Conservation (phyloP, 2,329 filamentous ascomycete species). For the Fusarium domesticum region DNA sequence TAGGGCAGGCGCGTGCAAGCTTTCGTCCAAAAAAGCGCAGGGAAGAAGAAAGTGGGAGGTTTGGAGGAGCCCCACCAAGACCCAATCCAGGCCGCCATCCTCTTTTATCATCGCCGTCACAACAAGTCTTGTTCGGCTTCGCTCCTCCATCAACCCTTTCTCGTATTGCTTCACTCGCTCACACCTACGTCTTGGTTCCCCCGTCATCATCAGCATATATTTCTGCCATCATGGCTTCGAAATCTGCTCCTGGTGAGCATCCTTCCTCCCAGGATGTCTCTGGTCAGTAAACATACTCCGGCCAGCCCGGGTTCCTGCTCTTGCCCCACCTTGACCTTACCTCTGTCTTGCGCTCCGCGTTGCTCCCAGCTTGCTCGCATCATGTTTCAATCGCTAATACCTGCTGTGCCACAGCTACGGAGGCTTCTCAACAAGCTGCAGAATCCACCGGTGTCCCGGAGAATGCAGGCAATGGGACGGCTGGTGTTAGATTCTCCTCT, state of each 20-base stretch:
- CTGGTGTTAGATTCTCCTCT: slow-evolving; percentile 69
- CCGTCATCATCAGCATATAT: slow-evolving; percentile 13
- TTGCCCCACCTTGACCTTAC: slow-evolving; percentile 28
- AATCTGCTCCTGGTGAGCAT: slow-evolving; percentile 19
- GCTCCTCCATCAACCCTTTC: slow-evolving; percentile 22
- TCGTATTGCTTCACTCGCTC: slow-evolving; percentile 11
- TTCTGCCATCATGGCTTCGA: slow-evolving; percentile 19
- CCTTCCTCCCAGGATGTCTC: slow-evolving; percentile 19
- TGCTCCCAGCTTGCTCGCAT: slow-evolving; percentile 7
- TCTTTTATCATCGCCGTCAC: slow-evolving; percentile 29
- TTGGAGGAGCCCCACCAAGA: slow-evolving; percentile 24
- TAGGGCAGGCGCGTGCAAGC: slow-evolving; percentile 8
- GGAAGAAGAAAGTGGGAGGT: slow-evolving; percentile 8
- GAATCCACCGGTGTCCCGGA: slow-evolving; percentile 9
- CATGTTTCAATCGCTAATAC: slow-evolving; percentile 22
- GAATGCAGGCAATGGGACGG: slow-evolving; percentile 26
- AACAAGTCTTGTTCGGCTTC: slow-evolving; percentile 24
- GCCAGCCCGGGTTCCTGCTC: slow-evolving; percentile 21
- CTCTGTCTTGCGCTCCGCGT: slow-evolving; percentile 9
- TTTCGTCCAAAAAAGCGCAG: slow-evolving; percentile 8
- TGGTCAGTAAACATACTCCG: slow-evolving; percentile 27
- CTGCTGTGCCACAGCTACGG: slow-evolving; percentile 9
- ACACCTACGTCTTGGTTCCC: slow-evolving; percentile 8
- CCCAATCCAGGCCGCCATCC: slow-evolving; percentile 18
- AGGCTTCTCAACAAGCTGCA: slow-evolving; percentile 8